Evolutionary conservation across 1,139 yeast genomes (phyloP), one percentile per base, ranked within the genome.

Genomic region (Blastobotrys persicus): DNA sequence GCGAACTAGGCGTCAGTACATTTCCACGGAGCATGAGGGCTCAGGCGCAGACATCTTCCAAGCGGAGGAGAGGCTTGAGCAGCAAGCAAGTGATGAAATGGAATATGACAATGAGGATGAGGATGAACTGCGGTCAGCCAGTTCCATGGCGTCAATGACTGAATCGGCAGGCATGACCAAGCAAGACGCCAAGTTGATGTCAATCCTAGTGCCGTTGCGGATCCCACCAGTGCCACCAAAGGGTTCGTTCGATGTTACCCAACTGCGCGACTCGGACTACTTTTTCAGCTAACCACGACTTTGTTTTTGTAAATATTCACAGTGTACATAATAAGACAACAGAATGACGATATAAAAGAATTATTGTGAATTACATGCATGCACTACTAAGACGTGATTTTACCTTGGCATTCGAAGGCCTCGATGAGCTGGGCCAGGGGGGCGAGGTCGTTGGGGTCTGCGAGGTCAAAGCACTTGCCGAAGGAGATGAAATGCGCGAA

Each of bases 401-500:
- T 89, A 1, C 97, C 97, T 67, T 91, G 97, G 37, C 73, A 73
- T 68, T 88, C 96, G 58, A 92, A 77, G 60, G 78, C 80, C 56
- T 83, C 91, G 48, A 94, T 86, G 67, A 92, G 73, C 1, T 86
- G 83, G 48, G 76, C 69, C 56, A 92, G 71, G 0, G 98, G 98
- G 52, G 76, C 85, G 69, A 89, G 72, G 58, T 92, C 98, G 53
- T 76, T 74, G 52, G 81, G 72, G 57, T 91, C 98, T 44, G 92
- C 75, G 57, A 92, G 76, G 49, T 79, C 83, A 68, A 88, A 92
- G 58, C 89, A 96, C 61, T 85, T 85, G 14, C 85, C 81, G 62
- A 92, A 87, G 50, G 95, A 85, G 46, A 91, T 78, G 64, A 86
- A 92, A 67, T 94, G 98, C n/a, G 96, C 94, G 69, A 92, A 94